Percentiles rank a stretch among this genome's conserved stretches.
phyloP scores from a whole-genome alignment of 495 filamentous ascomycete species.

The Staphylotrichum longicolle region DNA sequence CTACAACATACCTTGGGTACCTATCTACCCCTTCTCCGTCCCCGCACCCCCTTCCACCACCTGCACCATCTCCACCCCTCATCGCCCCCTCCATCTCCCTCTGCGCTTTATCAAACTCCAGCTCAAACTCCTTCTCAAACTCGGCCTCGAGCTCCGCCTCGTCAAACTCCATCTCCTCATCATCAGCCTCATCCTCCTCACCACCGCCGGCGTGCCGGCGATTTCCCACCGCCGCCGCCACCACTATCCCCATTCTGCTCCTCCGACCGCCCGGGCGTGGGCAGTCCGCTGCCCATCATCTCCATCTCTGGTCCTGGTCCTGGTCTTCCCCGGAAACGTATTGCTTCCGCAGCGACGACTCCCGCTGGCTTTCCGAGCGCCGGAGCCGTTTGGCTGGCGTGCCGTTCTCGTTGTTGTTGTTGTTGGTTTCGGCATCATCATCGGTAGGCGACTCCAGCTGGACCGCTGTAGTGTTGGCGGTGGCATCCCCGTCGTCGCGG shows the following conservation, averaged over 20 bases:
- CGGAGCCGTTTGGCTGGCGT: constrained; percentile 28
- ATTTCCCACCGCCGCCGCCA: constrained; percentile 17
- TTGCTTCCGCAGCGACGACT: constrained; percentile 29
- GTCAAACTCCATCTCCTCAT: constrained; percentile 46
- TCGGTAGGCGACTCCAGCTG: constrained; percentile 25
- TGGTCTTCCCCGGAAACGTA: constrained; percentile 26
- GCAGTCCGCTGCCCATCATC: constrained; percentile 39
- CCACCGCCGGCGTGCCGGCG: constrained; percentile 28
- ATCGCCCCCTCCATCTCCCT: constrained; percentile 4
- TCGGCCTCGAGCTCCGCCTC: constrained; percentile 67
- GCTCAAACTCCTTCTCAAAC: constrained; percentile 64
- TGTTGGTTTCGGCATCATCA: constrained; percentile 39
- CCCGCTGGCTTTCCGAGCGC: constrained; percentile 23
- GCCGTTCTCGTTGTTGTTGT: constrained; percentile 10
- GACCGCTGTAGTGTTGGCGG: not conserved
- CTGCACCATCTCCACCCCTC: constrained; percentile 15
- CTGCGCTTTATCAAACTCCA: constrained; percentile 25
- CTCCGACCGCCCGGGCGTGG: constrained; percentile 51
- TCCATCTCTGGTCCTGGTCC: constrained; percentile 5
- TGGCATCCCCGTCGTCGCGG: not conserved
- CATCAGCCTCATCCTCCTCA: constrained; percentile 22
- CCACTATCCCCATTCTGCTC: constrained; percentile 33
- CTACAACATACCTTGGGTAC: too few species aligned
- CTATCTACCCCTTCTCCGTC: not conserved
- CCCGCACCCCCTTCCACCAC: constrained; percentile 12